Evolutionary conservation across 78 protist genomes (phyloP).

Genomic region (Dictyostelium brefeldianum): DNA sequence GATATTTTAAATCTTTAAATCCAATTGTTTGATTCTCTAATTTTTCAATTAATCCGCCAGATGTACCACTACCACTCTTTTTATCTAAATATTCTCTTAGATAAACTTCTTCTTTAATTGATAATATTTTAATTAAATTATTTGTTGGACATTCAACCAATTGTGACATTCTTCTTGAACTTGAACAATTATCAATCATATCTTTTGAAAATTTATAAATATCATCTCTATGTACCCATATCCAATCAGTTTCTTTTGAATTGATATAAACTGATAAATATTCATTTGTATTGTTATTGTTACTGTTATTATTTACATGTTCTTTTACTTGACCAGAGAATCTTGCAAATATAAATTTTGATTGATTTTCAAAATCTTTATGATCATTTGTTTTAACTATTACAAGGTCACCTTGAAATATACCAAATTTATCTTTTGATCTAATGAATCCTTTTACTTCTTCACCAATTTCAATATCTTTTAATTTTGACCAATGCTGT

Average conservation of each 20-base stretch:
- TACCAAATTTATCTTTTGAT: constrained; percentile 8
- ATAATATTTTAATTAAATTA: constrained; percentile 7
- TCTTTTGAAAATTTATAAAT: constrained; percentile 34
- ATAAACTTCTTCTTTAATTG: background rate
- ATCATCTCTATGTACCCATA: constrained; percentile 53
- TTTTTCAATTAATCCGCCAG: background rate
- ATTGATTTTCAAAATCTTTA: constrained; percentile 13
- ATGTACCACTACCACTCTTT: background rate
- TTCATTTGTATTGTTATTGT: background rate
- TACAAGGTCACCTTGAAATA: constrained; percentile 47
- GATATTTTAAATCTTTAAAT: constrained; percentile 22
- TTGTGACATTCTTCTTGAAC: constrained; percentile 14
- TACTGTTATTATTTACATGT: background rate
- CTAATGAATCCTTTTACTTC: constrained; percentile 22
- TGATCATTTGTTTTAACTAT: constrained; percentile 10
- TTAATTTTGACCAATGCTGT: constrained; percentile 32
- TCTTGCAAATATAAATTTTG: constrained; percentile 38
- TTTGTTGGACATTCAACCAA: constrained; percentile 49
- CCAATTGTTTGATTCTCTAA: constrained; percentile 17
- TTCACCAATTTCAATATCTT: constrained; percentile 6
- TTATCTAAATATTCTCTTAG: constrained; percentile 1
- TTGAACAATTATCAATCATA: background rate
- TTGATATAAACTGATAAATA: constrained; percentile 39
- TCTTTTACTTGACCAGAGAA: constrained; percentile 44
- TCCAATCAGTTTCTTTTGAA: constrained; percentile 56